Conservation (phyloP, 306 rosid species). For the Inga laurina region DNA sequence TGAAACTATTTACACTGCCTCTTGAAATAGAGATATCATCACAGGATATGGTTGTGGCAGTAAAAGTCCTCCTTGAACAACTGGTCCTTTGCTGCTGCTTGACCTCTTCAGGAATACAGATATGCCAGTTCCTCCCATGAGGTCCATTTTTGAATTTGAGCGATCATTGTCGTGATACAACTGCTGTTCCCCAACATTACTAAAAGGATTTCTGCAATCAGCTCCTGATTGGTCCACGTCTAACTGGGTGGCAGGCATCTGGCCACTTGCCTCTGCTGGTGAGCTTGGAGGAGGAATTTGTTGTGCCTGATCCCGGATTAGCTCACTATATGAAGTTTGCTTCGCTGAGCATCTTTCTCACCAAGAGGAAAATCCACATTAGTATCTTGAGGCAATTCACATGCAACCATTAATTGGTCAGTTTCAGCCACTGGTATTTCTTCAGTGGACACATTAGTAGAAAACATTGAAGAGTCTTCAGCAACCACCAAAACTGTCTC, state of each 20-base stretch:
- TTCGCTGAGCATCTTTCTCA: conserved; percentile 37
- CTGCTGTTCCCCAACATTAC: conserved; percentile 38
- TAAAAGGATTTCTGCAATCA: conserved; percentile 32
- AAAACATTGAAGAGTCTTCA: conserved; percentile 31
- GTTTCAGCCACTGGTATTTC: conserved; percentile 41
- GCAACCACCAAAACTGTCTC: conserved; percentile 39
- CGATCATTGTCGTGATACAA: conserved; percentile 37
- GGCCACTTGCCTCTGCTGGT: conserved; percentile 38
- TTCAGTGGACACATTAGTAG: conserved; percentile 31
- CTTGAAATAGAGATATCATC: conserved; percentile 63
- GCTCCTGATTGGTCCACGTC: conserved; percentile 40
- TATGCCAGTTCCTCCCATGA: conserved; percentile 70
- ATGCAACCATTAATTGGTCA: conserved; percentile 31
- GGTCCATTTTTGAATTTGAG: conserved; percentile 42
- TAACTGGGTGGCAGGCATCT: conserved; percentile 34
- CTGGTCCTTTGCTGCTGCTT: conserved; percentile 67
- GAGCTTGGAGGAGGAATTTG: conserved; percentile 44
- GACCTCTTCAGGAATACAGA: conserved; percentile 66
- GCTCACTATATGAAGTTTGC: conserved; percentile 39
- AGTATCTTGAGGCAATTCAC: conserved; percentile 37
- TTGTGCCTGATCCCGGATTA: conserved; percentile 35
- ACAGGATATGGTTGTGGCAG: conserved; percentile 64
- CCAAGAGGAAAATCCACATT: conserved; percentile 38
- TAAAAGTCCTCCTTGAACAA: conserved; percentile 72
- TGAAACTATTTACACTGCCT: conserved; percentile 60